phyloP scores from a whole-genome alignment of 2,329 filamentous ascomycete species.

The Fusarium avenaceum region DNA sequence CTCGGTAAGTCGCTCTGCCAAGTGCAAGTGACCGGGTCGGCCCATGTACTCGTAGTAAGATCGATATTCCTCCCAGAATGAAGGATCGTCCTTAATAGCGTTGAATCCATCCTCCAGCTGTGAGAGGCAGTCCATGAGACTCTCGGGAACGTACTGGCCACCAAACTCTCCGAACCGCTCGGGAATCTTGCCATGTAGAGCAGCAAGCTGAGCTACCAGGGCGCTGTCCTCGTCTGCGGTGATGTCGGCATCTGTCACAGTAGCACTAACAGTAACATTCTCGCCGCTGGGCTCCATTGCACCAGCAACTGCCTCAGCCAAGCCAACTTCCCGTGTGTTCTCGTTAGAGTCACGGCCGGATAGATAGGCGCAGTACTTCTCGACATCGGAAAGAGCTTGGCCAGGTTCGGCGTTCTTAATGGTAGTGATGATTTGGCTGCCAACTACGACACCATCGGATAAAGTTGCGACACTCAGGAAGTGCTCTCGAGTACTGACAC shows the following conservation, averaged over 20 bases:
- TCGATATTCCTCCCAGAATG: constrained; percentile 97
- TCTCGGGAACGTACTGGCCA: constrained; percentile 97
- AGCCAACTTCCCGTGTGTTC: constrained; percentile 74
- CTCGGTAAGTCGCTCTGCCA: constrained; percentile 89
- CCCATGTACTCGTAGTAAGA: constrained; percentile 99
- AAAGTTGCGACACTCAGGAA: constrained; percentile 87
- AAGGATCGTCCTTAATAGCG: constrained; percentile 84
- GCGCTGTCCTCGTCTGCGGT: constrained; percentile 66
- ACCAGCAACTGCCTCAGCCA: constrained; percentile 75
- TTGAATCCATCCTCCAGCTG: constrained; percentile 94
- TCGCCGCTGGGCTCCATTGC: constrained; percentile 58
- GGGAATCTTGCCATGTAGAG: constrained; percentile 83
- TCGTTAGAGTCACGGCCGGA: constrained; percentile 62
- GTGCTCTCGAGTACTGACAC: constrained; percentile 94
- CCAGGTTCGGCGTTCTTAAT: constrained; percentile 61
- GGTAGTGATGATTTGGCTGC: constrained; percentile 91
- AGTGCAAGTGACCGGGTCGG: constrained; percentile 89
- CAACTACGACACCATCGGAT: constrained; percentile 95
- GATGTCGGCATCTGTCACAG: constrained; percentile 77
- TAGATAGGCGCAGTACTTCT: constrained; percentile 86
- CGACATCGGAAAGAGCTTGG: constrained; percentile 73
- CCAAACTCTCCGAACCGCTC: constrained; percentile 95
- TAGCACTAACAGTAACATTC: constrained; percentile 67
- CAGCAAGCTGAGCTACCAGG: constrained; percentile 86
- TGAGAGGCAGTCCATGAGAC: constrained; percentile 94